Evolutionary conservation across 208 protist genomes (phyloP).

Genomic region (Trypanosoma conorhini): DNA sequence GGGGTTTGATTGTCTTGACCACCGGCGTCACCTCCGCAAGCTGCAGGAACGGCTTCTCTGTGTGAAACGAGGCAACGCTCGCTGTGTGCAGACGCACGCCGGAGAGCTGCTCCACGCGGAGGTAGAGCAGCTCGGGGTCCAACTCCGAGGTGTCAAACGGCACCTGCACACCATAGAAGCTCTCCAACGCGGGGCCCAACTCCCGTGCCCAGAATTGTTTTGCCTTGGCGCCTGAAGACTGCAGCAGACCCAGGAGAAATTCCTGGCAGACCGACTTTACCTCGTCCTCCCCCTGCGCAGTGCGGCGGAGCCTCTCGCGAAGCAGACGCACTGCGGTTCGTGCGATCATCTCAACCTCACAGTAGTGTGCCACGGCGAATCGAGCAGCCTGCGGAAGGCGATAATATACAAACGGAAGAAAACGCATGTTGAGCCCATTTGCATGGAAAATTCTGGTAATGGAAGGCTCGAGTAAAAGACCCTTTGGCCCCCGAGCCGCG

Average conservation of each 20-base stretch:
- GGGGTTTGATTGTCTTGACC: constrained; percentile 31
- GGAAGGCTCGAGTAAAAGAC: constrained; percentile 56
- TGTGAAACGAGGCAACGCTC: constrained; percentile 38
- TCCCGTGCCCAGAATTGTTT: constrained; percentile 72
- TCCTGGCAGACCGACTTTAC: constrained; percentile 27
- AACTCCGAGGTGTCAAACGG: constrained; percentile 59
- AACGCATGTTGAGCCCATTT: constrained; percentile 70
- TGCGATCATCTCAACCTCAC: constrained; percentile 77
- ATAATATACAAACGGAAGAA: constrained; percentile 81
- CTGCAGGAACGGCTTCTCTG: constrained; percentile 43
- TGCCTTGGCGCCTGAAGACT: constrained; percentile 38
- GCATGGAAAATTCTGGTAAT: constrained; percentile 62
- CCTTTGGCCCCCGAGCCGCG: constrained; percentile 33
- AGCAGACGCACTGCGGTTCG: constrained; percentile 64
- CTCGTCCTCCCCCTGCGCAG: constrained; percentile 35
- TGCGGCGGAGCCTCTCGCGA: constrained; percentile 43
- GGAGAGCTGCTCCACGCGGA: constrained; percentile 43
- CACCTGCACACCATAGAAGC: constrained; percentile 43
- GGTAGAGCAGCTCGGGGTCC: constrained; percentile 51
- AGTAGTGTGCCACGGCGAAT: constrained; percentile 56
- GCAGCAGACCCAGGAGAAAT: constrained; percentile 58
- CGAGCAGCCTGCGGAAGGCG: constrained; percentile 48
- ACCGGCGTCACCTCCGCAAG: constrained; percentile 28
- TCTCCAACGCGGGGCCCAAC: constrained; percentile 55
- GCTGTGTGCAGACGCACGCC: constrained; percentile 53